These are phyloP conservation scores for Hypoxylon sp. DNA, from an alignment of 2,329 filamentous ascomycete species.

Conservation along the genomic window DNA sequence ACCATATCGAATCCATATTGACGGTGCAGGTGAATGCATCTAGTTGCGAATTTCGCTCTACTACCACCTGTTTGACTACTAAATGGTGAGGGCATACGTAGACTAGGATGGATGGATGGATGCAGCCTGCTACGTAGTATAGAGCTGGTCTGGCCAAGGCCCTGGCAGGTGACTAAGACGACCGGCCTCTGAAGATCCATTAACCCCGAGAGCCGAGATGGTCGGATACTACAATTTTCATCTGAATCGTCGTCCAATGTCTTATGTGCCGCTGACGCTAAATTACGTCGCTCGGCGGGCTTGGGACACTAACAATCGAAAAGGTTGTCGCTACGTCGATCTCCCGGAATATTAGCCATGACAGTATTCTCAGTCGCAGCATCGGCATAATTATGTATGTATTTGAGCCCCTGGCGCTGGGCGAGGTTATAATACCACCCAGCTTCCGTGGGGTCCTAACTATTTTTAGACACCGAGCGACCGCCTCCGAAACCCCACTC, in stretches of 20 bases:
- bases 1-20: conserved; percentile 11
- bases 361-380: conserved; percentile 7
- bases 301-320: conserved; percentile 5
- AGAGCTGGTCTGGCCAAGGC: not conserved
- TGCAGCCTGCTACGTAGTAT: conserved; percentile 38
- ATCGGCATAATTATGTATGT: conserved; percentile 23
- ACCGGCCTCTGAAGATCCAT: conserved; percentile 13
- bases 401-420: conserved; percentile 8
- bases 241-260: conserved; percentile 24
- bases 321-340: conserved; percentile 12
- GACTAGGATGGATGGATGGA: conserved; percentile 6
- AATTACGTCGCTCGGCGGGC: conserved; percentile 10
- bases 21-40: conserved; percentile 3
- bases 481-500: conserved; percentile 19
- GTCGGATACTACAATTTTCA: conserved; percentile 4
- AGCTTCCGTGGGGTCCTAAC: conserved; percentile 23
- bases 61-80: conserved; percentile 8
- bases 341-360: conserved; percentile 2
- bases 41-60: not conserved
- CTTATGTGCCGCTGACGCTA: conserved; percentile 28
- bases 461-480: conserved; percentile 44
- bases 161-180: conserved; percentile 21
- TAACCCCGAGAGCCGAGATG: conserved; percentile 11
- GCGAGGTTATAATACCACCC: conserved; percentile 14
- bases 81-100: not conserved